Base-by-base conservation (phyloP, 2,329 filamentous ascomycete genomes). In the Elsinoe necatrix region DNA sequence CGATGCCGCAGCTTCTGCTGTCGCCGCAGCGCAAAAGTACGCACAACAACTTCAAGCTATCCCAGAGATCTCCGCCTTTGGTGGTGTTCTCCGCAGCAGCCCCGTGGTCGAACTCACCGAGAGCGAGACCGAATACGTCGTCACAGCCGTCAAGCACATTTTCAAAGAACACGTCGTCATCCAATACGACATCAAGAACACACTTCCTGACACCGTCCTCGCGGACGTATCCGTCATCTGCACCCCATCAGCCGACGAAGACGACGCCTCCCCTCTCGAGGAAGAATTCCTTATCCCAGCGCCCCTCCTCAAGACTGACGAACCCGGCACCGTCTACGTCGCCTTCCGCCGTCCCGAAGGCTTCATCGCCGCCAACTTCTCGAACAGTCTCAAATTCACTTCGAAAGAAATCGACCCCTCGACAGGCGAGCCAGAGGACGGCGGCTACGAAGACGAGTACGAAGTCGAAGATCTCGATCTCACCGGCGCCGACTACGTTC, bases 141-240 rank as follows among this genome's bases (percentile, higher is more conserved):
- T 98, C 59, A 84, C 81, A 34, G 85, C 93, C 20, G 82, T 96
- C 72, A 98, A 98, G 78, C 93, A 98, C 70, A 84, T 98, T 66
- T 98, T 96, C 84, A 95, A 95, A 75, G 89, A 95, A 70, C 89
- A 97, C 68, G 78, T 98, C 67, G 92, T 98, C 31, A 76, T 98
- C 56, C 93, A 98, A 69, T 98, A 93, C 72, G 89, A 97, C 69
- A 84, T 98, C 71, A 97, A 95, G 80, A 98, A 98, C 77, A 98
- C 93, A 1, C 79, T 98, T 9, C 86, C 89, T 11, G 89, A 91
- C 60, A 95, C 90, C 14, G 82, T 98, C 25, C 79, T 97, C 31
- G 89, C 95, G 69, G 89, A 95, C 61, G 89, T 95, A 14, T 89
- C 88, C 0, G 83, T 95, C 37, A 80, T 91, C 16, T 87, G 87